phyloP scores from a whole-genome alignment of 768 basidiomycete genomes.

The Mrakia blollopis region DNA sequence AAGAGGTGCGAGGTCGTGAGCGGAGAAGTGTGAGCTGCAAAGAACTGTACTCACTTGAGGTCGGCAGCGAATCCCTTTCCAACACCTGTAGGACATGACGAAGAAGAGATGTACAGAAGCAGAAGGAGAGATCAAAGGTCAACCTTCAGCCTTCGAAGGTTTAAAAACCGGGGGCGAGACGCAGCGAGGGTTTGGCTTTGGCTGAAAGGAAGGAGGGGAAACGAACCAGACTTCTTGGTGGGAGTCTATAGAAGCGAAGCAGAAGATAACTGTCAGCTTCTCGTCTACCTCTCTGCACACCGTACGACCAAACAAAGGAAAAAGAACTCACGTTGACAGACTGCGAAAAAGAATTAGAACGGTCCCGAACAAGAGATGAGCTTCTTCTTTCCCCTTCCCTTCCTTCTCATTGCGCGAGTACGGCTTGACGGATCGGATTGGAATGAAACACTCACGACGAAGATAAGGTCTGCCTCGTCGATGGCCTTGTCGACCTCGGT shows the following conservation, averaged over 20 bases:
- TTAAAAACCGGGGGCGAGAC: neutral
- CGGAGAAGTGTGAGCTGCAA: neutral
- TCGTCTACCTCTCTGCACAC: neutral
- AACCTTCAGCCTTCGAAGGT: neutral
- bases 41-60: conserved; percentile 69
- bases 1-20: neutral
- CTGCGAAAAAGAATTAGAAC: neutral
- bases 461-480: conserved; percentile 66
- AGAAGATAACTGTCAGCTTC: neutral
- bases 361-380: neutral
- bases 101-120: neutral
- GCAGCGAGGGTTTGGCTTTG: neutral
- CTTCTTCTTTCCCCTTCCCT: conserved; percentile 21
- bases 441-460: conserved; percentile 37
- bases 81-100: conserved; percentile 47
- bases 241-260: conserved; percentile 60
- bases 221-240: conserved; percentile 82
- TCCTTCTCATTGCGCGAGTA: no score
- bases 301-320: neutral
- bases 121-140: conserved; percentile 6
- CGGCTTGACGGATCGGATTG: neutral
- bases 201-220: neutral
- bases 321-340: conserved; percentile 31
- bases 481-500: conserved; percentile 92
- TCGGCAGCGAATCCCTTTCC: conserved; percentile 98